phyloP scores from a whole-genome alignment of 2,329 filamentous ascomycete species.

The Xylariaceae sp. region DNA sequence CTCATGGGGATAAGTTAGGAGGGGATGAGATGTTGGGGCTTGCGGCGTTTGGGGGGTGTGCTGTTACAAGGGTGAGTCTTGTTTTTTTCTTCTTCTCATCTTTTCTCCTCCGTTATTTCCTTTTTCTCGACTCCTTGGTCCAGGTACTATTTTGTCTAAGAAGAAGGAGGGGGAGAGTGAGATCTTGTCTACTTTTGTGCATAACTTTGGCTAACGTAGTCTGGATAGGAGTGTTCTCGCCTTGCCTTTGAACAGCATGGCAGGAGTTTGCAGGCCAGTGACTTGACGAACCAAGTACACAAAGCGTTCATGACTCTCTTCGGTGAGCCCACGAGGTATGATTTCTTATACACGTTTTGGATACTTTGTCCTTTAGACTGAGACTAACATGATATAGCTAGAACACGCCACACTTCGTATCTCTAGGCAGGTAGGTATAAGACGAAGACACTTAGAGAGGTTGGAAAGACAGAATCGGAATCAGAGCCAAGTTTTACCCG shows the following conservation, averaged over 20 bases:
- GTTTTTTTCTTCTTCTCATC: background rate
- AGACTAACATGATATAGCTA: slow-evolving; percentile 10
- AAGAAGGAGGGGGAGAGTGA: no score
- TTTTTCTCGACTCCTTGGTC: background rate
- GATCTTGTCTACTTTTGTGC: background rate
- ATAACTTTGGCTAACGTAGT: background rate
- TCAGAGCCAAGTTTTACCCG: background rate
- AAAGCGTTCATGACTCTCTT: slow-evolving; percentile 73
- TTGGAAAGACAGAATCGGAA: background rate
- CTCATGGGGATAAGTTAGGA: slow-evolving; percentile 46
- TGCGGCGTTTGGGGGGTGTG: slow-evolving; percentile 79
- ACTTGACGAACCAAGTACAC: slow-evolving; percentile 87
- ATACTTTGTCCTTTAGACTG: background rate
- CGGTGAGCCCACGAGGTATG: slow-evolving; percentile 51
- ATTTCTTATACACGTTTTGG: background rate
- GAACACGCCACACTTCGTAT: slow-evolving; percentile 4
- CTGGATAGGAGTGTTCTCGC: slow-evolving; percentile 69
- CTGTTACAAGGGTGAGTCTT: slow-evolving; percentile 68
- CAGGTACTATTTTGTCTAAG: background rate
- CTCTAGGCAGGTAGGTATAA: background rate
- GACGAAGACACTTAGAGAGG: background rate
- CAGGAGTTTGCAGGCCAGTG: slow-evolving; percentile 83
- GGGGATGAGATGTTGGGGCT: slow-evolving; percentile 63
- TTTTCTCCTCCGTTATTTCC: background rate
- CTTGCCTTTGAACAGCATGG: slow-evolving; percentile 82